Evolutionary conservation across 2,329 filamentous ascomycete genomes (phyloP), one percentile per base, ranked within the genome.

Genomic region (Anisogramma anomala): DNA sequence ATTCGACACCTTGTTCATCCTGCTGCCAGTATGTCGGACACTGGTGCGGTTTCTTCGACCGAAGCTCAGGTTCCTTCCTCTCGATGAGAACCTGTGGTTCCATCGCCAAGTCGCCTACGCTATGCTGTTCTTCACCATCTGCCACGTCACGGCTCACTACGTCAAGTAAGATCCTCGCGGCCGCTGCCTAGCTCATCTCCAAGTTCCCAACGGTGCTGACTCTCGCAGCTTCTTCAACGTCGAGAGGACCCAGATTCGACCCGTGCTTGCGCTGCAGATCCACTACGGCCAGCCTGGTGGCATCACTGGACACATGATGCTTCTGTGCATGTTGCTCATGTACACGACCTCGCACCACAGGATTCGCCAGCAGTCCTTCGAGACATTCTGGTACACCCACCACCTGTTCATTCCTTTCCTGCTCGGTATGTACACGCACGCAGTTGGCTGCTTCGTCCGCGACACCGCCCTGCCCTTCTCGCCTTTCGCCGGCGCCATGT

Each of bases 371-470:
- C 91, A 98, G 59, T 94, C 86, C 0, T 98, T 88, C 57, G 91
- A 98, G 65, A 93, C 89, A 0, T 98, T 98, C 60, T 98, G 91
- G 91, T 98, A 98, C 64, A 94, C 87, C 0, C 91, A 98, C 63
- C 91, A 98, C 55, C 74, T 98, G n/a, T 96, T 96, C 56, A 83
- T 98, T 46, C 89, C 91, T 2, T 98, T 98, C 62, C 65, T 96
- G 55, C 71, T 98, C 33, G 89, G 77, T 33, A 78, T 98, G 52
- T 98, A 96, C 63, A 96, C 89, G 10, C 91, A 98, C 61, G 89
- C 91, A 1, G 85, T 84, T 6, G 88, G 87, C 45, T 98, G 91
- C 64, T 98, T 98, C 65, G 91, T 98, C 28, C 84, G 91, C 51
- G 88, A 95, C 57, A 82, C 79, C 1, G 60, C 69, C 5, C 55